These are phyloP conservation scores for Blastobotrys indianensis DNA, from an alignment of 1,139 yeast genomes.

Conservation along the genomic window DNA sequence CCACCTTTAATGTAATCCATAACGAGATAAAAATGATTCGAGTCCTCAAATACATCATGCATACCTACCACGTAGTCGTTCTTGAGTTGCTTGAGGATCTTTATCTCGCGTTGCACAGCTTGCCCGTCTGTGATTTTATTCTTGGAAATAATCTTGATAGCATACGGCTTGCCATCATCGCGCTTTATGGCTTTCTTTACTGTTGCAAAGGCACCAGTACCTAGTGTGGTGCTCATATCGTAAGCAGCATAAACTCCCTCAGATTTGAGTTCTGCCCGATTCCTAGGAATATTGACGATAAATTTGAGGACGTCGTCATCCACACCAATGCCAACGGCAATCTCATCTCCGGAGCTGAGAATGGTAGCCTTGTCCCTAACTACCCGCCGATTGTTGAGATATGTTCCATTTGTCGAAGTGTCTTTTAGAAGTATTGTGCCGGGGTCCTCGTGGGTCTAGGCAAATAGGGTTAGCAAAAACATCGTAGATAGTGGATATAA, in stretches of 20 bases:
- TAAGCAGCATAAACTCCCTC: conserved; percentile 59
- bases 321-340: conserved; percentile 85
- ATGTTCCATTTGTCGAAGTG: conserved; percentile 77
- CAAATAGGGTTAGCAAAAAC: conserved; percentile 1
- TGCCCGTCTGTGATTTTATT: conserved; percentile 75
- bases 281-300: conserved; percentile 52
- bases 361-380: conserved; percentile 79
- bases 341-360: conserved; percentile 86
- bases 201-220: conserved; percentile 96
- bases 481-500: too few relatives aligned
- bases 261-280: conserved; percentile 13
- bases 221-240: conserved; percentile 74
- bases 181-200: conserved; percentile 88
- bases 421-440: conserved; percentile 26
- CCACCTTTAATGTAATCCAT: conserved; percentile 97
- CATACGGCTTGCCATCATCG: conserved; percentile 74
- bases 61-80: conserved; percentile 82
- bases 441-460: conserved; percentile 13
- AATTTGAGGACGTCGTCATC: conserved; percentile 68
- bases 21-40: conserved; percentile 71
- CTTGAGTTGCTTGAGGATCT: conserved; percentile 65
- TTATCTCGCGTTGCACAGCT: conserved; percentile 81
- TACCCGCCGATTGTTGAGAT: conserved; percentile 64
- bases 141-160: conserved; percentile 84
- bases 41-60: conserved; percentile 80